Evolutionary conservation across 192 early-diverging fungal species (phyloP).

Genomic region (Geosiphon pyriformis): DNA sequence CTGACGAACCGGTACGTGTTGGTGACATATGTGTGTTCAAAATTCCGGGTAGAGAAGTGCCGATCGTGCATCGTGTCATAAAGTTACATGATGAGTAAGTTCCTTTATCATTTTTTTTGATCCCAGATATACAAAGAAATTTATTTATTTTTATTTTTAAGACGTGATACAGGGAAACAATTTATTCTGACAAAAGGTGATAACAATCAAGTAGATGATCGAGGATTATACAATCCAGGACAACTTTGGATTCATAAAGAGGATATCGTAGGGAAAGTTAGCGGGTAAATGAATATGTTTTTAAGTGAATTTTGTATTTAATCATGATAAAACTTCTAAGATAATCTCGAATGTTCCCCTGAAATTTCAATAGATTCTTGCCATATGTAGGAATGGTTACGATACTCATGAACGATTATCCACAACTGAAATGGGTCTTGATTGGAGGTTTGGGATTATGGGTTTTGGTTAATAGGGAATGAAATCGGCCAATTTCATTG

Average conservation of each 20-base stretch:
- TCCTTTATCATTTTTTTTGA: background rate
- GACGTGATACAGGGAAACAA: constrained; percentile 65
- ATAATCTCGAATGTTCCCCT: background rate
- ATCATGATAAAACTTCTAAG: background rate
- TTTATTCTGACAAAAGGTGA: constrained; percentile 95
- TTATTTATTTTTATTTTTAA: constrained; percentile 25
- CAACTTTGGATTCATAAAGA: constrained; percentile 91
- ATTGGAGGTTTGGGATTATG: constrained; percentile 71
- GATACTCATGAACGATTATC: constrained; percentile 94
- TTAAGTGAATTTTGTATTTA: too few relatives aligned
- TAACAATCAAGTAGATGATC: constrained; percentile 87
- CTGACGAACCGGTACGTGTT: constrained; percentile 64
- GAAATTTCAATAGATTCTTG: constrained; percentile 52
- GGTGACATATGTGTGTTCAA: constrained; percentile 97
- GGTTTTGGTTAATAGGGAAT: constrained; percentile 66
- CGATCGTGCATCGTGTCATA: constrained; percentile 95
- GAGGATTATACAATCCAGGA: constrained; percentile 76
- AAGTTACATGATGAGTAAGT: constrained; percentile 82
- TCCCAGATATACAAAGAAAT: background rate
- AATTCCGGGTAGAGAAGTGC: constrained; percentile 78
- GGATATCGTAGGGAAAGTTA: constrained; percentile 86
- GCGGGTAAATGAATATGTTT: constrained; percentile 43
- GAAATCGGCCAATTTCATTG: background rate
- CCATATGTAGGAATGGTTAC: constrained; percentile 95
- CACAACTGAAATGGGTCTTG: constrained; percentile 81